phyloP scores from a whole-genome alignment of 1,284 basidiomycete species.

The Fomitopsis pinicola region DNA sequence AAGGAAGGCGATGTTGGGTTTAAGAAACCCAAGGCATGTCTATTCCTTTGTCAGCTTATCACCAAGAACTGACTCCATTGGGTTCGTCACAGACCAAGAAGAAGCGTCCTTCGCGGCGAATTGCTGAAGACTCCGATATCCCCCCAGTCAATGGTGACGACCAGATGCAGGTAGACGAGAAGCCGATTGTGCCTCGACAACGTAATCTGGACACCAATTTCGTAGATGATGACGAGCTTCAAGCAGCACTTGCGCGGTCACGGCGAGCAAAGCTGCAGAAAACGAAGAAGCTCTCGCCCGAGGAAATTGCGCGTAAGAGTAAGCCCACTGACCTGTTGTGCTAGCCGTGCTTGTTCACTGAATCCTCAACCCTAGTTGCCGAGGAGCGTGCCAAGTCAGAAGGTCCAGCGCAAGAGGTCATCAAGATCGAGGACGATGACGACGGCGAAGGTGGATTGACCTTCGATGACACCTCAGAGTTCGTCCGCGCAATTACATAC shows the following conservation, averaged over 20 bases:
- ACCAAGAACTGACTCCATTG: background rate
- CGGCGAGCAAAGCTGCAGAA: constrained; percentile 81
- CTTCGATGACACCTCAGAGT: constrained; percentile 97
- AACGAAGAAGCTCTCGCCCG: constrained; percentile 75
- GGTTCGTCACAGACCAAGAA: constrained; percentile 81
- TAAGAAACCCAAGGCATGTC: constrained; percentile 82
- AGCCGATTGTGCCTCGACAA: constrained; percentile 53
- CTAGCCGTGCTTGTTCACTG: background rate
- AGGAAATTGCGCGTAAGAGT: constrained; percentile 83
- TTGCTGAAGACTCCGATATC: constrained; percentile 60
- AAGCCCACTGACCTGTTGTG: constrained; percentile 25
- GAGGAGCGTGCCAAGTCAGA: constrained; percentile 56
- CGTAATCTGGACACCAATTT: constrained; percentile 83
- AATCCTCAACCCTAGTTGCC: constrained; percentile 46
- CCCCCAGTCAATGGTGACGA: constrained; percentile 38
- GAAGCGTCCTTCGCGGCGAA: constrained; percentile 75
- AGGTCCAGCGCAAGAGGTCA: constrained; percentile 37
- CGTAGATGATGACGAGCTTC: constrained; percentile 97
- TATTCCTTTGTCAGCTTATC: background rate
- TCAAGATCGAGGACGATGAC: constrained; percentile 60
- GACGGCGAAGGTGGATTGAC: constrained; percentile 63
- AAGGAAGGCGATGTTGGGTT: constrained; percentile 91
- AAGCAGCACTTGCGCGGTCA: constrained; percentile 86
- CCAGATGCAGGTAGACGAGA: constrained; percentile 78
- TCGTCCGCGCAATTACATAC: constrained; percentile 85